Evolutionary conservation across 208 protist genomes (phyloP).

Genomic region (Leptomonas seymouri): DNA sequence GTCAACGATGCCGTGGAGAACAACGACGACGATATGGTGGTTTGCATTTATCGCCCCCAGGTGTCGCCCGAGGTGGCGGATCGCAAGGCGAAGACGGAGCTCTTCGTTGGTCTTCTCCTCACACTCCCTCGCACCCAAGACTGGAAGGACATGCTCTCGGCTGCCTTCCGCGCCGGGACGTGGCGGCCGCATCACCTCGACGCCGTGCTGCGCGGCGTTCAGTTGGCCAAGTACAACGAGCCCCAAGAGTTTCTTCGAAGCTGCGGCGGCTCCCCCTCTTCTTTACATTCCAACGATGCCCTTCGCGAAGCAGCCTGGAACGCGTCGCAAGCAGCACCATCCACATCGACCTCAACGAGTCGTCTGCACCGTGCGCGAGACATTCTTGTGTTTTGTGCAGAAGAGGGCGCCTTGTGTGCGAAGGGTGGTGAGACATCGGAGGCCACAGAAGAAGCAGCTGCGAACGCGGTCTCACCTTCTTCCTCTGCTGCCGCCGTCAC

Average conservation of each 20-base stretch:
- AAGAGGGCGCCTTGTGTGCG: conserved; percentile 22
- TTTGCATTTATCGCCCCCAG: conserved; percentile 20
- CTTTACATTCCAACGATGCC: neutral
- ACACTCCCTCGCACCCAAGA: conserved; percentile 53
- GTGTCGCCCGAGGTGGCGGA: conserved; percentile 15
- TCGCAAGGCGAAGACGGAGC: conserved; percentile 30
- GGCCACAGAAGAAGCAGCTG: neutral
- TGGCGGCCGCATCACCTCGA: conserved; percentile 56
- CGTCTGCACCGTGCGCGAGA: conserved; percentile 28
- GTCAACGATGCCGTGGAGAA: conserved; percentile 1
- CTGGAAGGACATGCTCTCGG: conserved; percentile 65
- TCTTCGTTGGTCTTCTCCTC: conserved; percentile 50
- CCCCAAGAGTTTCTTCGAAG: neutral
- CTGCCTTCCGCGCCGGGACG: conserved; percentile 52
- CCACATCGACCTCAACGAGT: conserved; percentile 14
- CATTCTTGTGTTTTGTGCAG: conserved; percentile 25
- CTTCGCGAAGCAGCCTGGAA: conserved; percentile 3
- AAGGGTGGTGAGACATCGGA: neutral
- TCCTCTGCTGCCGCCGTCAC: neutral
- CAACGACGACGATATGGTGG: conserved; percentile 21
- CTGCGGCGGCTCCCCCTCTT: neutral
- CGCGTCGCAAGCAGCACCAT: conserved; percentile 4
- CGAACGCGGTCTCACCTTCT: neutral
- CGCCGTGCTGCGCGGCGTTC: conserved; percentile 47
- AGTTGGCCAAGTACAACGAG: conserved; percentile 38